phyloP scores from a whole-genome alignment of 2,329 filamentous ascomycete genomes.

The Acrodontium crateriforme region DNA sequence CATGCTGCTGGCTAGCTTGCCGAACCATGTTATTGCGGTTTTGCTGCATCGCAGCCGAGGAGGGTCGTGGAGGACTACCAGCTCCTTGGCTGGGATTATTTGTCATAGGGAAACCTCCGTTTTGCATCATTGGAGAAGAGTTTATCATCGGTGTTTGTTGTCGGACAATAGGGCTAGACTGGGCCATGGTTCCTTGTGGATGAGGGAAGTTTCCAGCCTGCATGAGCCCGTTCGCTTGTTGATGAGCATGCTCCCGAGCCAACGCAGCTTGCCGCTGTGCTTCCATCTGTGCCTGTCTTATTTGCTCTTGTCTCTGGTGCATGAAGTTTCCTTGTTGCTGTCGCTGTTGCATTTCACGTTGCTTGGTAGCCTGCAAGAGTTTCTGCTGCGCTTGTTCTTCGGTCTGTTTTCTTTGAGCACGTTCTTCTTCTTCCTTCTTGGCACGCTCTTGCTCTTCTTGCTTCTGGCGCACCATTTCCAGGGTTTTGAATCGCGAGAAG shows the following conservation, averaged over 20 bases:
- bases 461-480: constrained; percentile 57
- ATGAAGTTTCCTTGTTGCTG: constrained; percentile 17
- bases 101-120: constrained; percentile 36
- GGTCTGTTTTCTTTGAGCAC: constrained; percentile 31
- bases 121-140: constrained; percentile 29
- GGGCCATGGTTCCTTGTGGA: constrained; percentile 26
- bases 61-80: constrained; percentile 49
- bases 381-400: constrained; percentile 32
- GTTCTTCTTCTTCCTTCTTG: constrained; percentile 42
- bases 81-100: constrained; percentile 54
- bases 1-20: constrained; percentile 24
- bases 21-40: constrained; percentile 21
- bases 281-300: constrained; percentile 16
- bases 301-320: constrained; percentile 8
- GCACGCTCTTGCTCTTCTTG: constrained; percentile 44
- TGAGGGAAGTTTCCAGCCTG: constrained; percentile 26
- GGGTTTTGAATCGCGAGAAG: constrained; percentile 83
- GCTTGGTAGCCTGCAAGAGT: background rate
- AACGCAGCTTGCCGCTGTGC: constrained; percentile 10
- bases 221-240: constrained; percentile 25
- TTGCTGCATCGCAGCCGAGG: constrained; percentile 44
- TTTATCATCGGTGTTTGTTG: constrained; percentile 34
- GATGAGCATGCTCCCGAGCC: constrained; percentile 22
- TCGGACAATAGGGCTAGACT: constrained; percentile 48
- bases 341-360: constrained; percentile 11